These are phyloP conservation scores for Trematosphaeria pertusa DNA, from an alignment of 2,329 filamentous ascomycete genomes.

Conservation along the genomic window DNA sequence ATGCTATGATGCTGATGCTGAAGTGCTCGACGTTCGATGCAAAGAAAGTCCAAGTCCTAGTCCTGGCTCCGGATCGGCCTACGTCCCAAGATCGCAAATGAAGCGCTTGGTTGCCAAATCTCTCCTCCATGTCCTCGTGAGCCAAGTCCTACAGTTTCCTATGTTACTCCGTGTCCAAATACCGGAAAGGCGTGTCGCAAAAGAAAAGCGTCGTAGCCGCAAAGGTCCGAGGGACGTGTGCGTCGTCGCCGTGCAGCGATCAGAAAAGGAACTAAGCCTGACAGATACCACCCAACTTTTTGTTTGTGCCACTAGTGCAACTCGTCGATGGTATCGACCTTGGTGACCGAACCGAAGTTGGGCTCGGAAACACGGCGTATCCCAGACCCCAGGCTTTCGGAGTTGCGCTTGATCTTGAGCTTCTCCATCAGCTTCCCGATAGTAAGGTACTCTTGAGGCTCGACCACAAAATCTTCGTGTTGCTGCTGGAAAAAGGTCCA, in stretches of 20 bases:
- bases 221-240: conserved; percentile 14
- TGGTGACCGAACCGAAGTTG: conserved; percentile 33
- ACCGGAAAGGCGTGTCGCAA: conserved; percentile 17
- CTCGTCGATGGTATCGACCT: conserved; percentile 39
- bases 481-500: conserved; percentile 81
- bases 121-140: conserved; percentile 21
- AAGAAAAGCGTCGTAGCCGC: conserved; percentile 20
- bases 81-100: conserved; percentile 19
- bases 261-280: conserved; percentile 15
- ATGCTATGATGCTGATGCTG: conserved; percentile 43
- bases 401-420: conserved; percentile 70
- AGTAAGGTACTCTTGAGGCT: conserved; percentile 77
- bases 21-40: conserved; percentile 24
- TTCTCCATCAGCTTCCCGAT: conserved; percentile 87
- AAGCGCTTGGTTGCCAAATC: conserved; percentile 20
- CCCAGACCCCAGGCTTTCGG: conserved; percentile 38
- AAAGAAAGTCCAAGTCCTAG: conserved; percentile 25
- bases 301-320: conserved; percentile 29
- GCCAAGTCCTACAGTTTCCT: conserved; percentile 25
- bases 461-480: conserved; percentile 71
- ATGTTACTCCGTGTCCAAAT: conserved; percentile 23
- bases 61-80: conserved; percentile 16
- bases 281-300: conserved; percentile 12
- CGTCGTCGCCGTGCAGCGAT: conserved; percentile 15
- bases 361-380: conserved; percentile 47